phyloP scores from a whole-genome alignment of 169 alveolate genomes.

The Babesia sp. region DNA sequence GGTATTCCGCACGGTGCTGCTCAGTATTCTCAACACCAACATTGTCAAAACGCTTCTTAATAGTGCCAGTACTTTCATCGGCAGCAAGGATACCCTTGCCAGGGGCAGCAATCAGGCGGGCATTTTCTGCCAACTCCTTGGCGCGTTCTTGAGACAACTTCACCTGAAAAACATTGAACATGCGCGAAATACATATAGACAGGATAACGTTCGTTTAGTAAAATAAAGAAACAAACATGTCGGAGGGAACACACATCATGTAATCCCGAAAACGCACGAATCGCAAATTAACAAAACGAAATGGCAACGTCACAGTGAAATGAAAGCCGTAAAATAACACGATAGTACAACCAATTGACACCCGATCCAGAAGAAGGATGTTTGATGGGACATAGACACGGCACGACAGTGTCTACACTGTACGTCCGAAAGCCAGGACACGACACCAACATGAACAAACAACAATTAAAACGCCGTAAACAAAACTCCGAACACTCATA shows the following conservation, averaged over 20 bases:
- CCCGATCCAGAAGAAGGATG: too few species aligned
- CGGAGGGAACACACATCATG: background rate
- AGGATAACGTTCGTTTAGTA: background rate
- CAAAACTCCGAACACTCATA: too few species aligned
- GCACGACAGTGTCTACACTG: background rate
- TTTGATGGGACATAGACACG: too few species aligned
- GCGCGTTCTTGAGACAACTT: slow-evolving; percentile 47
- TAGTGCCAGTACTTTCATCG: slow-evolving; percentile 98
- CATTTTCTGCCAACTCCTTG: slow-evolving; percentile 59
- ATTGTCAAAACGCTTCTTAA: slow-evolving; percentile 92
- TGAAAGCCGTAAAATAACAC: too few species aligned
- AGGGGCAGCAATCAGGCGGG: slow-evolving; percentile 76
- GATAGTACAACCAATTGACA: background rate
- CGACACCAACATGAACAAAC: background rate
- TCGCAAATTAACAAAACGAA: too few species aligned
- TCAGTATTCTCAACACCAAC: slow-evolving; percentile 93
- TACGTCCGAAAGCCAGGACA: background rate
- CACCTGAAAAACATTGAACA: slow-evolving; percentile 18
- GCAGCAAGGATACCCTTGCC: slow-evolving; percentile 99
- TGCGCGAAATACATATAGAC: background rate
- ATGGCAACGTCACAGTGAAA: background rate
- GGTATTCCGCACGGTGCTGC: slow-evolving; percentile 93
- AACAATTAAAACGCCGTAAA: background rate
- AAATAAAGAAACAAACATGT: background rate
- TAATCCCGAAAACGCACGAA: background rate